phyloP scores from a whole-genome alignment of 2,329 filamentous ascomycete genomes.

The Aspergillus brasiliensis region DNA sequence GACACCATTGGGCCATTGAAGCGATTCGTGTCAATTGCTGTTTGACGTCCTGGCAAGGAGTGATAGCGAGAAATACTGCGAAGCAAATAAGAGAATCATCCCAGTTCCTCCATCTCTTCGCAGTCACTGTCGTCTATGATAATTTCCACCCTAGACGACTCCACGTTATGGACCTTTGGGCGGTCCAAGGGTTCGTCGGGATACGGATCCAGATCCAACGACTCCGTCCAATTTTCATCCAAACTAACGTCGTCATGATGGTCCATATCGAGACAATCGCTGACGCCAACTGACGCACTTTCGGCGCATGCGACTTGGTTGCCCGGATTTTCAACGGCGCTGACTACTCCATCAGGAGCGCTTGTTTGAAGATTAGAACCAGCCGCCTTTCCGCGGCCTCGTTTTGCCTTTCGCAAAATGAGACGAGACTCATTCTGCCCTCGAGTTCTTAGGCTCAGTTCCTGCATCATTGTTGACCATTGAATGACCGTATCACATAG shows the following conservation, averaged over 20 bases:
- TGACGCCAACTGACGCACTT: constrained; percentile 21
- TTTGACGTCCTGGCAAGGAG: not conserved
- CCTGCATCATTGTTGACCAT: constrained; percentile 81
- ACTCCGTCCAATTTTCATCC: constrained; percentile 39
- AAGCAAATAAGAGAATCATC: constrained; percentile 27
- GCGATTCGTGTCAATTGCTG: constrained; percentile 34
- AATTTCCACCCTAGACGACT: constrained; percentile 35
- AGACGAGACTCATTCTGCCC: constrained; percentile 68
- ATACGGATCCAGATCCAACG: constrained; percentile 30
- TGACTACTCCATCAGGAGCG: not conserved
- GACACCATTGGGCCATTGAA: constrained; percentile 37
- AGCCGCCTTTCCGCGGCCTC: not conserved
- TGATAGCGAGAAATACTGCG: not conserved
- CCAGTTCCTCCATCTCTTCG: constrained; percentile 50
- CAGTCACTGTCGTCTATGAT: constrained; percentile 60
- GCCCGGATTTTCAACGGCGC: not conserved
- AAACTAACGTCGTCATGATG: constrained; percentile 27
- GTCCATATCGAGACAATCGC: constrained; percentile 20
- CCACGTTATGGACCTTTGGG: constrained; percentile 12
- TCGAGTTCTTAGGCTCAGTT: constrained; percentile 72
- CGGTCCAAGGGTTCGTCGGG: constrained; percentile 20
- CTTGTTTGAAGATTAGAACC: not conserved
- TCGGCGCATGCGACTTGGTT: constrained; percentile 11
- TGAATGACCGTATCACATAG: constrained; percentile 62
- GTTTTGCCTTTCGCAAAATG: constrained; percentile 63